Base-by-base conservation (phyloP, 129 eudicot genomes). In the Centaurea solstitialis region DNA sequence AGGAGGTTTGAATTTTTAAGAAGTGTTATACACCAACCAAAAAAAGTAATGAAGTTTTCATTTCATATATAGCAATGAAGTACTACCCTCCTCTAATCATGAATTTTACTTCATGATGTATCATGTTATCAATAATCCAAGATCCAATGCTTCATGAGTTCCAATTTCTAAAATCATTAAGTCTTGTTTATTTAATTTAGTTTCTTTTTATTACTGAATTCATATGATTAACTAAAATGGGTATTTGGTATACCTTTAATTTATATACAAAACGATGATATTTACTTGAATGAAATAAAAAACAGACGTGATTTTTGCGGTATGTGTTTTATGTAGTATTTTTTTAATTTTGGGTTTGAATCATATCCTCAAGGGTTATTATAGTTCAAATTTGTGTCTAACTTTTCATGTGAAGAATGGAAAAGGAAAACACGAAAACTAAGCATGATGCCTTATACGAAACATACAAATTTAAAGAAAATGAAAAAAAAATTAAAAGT, bases 1-100 rank as follows among this genome's bases (percentile, higher is more conserved):
- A 82, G 78, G 82, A 82, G 68, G 82, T 77, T 83, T 83, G 74
- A 76, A 17, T 4, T 53, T 53, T 53, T 15, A 33, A 37, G 28
- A 41, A 62, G 75, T 68, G 13, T 75, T 81, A 40, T 68, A 64
- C 47, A 22, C 67, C 80, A 68, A 57, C 9, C 30, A 26, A 6
- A 57, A 57, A 20, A 57, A 75, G 80, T 75, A 35, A 75, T 81
- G 76, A 68, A 47, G 65, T 75, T 81, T 50, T 75, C 59, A 75
- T 26, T 5, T 8, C 33, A 82, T 75, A 53, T 53, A 69, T 23
- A 64, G 4, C 37, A 80, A 73, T 41, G 53, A 64, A 73, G 68
- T 62, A 2, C 74, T 62, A 8, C 74, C 2, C 30, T 26, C 30
- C 35, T 26, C 62, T 62, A 12, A 18, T 74, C 38, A 39, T 64